Percentiles rank a stretch among this genome's conserved stretches.
Conservation (phyloP, 805 yeast genomes). For the Brettanomyces nanus region DNA sequence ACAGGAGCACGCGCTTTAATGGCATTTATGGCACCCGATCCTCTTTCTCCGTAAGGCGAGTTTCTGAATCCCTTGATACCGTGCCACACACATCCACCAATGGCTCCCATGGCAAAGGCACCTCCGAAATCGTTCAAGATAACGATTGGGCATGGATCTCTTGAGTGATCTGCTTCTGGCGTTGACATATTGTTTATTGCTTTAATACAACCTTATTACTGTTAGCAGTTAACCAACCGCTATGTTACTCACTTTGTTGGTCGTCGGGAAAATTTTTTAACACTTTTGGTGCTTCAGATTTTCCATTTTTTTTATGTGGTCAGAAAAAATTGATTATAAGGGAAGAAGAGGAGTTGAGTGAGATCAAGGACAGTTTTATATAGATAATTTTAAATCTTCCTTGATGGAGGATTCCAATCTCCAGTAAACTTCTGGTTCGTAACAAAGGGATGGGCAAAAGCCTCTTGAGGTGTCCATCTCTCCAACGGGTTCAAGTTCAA, state of each 20-base stretch:
- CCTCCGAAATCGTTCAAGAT: slow-evolving; percentile 97
- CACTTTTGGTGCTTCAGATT: too few species aligned
- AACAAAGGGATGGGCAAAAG: slow-evolving; percentile 83
- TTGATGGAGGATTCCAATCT: slow-evolving; percentile 41
- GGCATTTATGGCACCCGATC: slow-evolving; percentile 81
- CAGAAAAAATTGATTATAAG: too few species aligned
- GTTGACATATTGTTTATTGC: slow-evolving; percentile 51
- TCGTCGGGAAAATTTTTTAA: too few species aligned
- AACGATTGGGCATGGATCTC: slow-evolving; percentile 99
- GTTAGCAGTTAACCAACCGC: too few species aligned
- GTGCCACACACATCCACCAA: slow-evolving; percentile 99
- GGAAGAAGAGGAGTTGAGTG: too few species aligned
- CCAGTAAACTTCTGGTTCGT: slow-evolving; percentile 51
- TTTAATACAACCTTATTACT: too few species aligned
- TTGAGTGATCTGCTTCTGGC: slow-evolving; percentile 78
- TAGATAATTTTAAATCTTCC: not conserved
- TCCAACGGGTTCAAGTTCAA: slow-evolving; percentile 84
- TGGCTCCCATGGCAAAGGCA: slow-evolving; percentile 98
- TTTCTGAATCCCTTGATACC: slow-evolving; percentile 98
- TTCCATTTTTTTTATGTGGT: too few species aligned
- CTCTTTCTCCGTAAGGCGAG: slow-evolving; percentile 94
- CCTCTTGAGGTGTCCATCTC: slow-evolving; percentile 96
- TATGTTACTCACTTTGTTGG: too few species aligned
- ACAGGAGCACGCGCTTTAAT: slow-evolving; percentile 96
- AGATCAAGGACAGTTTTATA: too few species aligned